A percentile compares a stretch with the other conserved stretches of the same genome.
Conservation (phyloP, 345 rosid genomes). For the Jatropha curcas region DNA sequence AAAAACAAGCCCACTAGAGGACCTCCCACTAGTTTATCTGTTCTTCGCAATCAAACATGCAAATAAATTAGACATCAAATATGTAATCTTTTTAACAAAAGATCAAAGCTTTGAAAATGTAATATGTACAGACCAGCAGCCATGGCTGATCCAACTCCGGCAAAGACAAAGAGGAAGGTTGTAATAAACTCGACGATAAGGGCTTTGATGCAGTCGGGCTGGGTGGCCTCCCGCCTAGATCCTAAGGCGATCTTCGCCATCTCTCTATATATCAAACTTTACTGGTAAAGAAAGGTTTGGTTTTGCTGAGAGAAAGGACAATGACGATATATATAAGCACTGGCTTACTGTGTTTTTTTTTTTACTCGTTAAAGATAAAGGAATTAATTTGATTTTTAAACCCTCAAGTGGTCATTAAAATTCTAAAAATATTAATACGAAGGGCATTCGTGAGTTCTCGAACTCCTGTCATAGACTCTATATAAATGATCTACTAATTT, state of each 20-base stretch:
- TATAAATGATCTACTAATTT: no score
- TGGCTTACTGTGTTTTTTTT: no score
- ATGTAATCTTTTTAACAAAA: no score
- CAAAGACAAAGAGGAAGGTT: conserved; percentile 82
- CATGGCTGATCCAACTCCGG: conserved; percentile 85
- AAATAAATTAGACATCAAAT: no score
- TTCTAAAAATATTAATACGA: no score
- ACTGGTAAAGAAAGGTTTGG: not conserved
- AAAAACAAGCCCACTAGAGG: conserved; percentile 55
- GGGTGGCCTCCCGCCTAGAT: conserved; percentile 48
- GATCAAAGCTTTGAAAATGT: no score
- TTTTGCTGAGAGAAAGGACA: not conserved
- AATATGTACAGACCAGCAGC: conserved; percentile 48
- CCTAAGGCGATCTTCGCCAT: conserved; percentile 80
- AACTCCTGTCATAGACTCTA: no score
- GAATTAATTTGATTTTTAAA: no score
- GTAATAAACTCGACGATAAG: conserved; percentile 75
- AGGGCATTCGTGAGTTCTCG: no score
- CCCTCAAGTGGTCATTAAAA: no score
- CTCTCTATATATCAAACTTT: not conserved
- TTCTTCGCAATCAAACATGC: no score
- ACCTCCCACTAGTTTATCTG: conserved; percentile 54
- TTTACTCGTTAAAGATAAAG: no score
- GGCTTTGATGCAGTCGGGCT: conserved; percentile 78
- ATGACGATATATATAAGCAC: not conserved